Percentiles rank a stretch among this genome's conserved stretches.
phyloP scores from a whole-genome alignment of 108 stramenopile genomes.

The Cyclostephanos invisitatus region DNA sequence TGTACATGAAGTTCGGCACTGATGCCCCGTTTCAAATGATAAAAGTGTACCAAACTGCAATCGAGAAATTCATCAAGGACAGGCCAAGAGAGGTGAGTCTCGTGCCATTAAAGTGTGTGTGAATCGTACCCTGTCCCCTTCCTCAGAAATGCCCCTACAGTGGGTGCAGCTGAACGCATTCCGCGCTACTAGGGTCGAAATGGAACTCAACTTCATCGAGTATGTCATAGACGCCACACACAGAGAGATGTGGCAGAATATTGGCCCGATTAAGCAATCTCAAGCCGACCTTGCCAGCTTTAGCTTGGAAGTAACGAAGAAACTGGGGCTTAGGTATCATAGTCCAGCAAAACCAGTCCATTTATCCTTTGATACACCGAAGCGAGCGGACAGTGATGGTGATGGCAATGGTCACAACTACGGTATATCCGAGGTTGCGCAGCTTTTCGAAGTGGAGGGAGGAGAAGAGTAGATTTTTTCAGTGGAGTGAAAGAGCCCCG shows the following conservation, averaged over 20 bases:
- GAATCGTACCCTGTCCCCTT: neutral
- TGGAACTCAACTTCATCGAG: slow-evolving; percentile 53
- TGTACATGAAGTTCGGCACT: slow-evolving; percentile 45
- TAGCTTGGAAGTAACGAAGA: slow-evolving; percentile 48
- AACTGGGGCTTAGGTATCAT: slow-evolving; percentile 38
- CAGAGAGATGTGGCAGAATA: slow-evolving; percentile 53
- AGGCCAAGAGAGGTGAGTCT: slow-evolving; percentile 47
- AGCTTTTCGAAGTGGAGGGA: neutral
- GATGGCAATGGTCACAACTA: neutral
- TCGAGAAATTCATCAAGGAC: slow-evolving; percentile 43
- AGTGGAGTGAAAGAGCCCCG: too few species aligned
- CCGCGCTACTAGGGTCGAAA: slow-evolving; percentile 45
- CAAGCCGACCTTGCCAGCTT: slow-evolving; percentile 50
- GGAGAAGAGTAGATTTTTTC: neutral
- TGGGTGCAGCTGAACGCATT: slow-evolving; percentile 51
- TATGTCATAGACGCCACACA: slow-evolving; percentile 46
- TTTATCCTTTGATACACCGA: slow-evolving; percentile 13
- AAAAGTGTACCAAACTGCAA: slow-evolving; percentile 24
- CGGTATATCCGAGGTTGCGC: neutral
- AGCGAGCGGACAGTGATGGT: neutral
- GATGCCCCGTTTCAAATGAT: slow-evolving; percentile 43
- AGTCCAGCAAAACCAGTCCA: slow-evolving; percentile 47
- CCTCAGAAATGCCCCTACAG: slow-evolving; percentile 5
- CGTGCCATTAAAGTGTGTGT: neutral
- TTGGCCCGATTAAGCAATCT: slow-evolving; percentile 41